Evolutionary conservation across 805 yeast species (phyloP), one percentile per base, ranked within the genome.

Genomic region (Clavispora vitiphila): DNA sequence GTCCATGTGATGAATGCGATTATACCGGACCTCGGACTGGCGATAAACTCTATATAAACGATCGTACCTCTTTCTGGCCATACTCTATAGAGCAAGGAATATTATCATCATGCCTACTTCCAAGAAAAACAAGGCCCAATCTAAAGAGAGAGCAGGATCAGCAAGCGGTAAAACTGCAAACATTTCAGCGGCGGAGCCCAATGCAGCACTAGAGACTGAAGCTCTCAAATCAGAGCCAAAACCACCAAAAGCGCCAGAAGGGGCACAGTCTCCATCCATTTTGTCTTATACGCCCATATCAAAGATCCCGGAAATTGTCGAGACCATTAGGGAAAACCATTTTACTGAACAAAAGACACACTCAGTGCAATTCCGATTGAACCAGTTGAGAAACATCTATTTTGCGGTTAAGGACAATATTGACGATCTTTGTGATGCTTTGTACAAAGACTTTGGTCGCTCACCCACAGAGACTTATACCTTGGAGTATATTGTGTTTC

Each of bases 381-480:
- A 77, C 40, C 86, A 80, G 56, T 71, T 89, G 49, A 72, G 87
- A 43, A 78, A 81, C 53, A 54, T 89, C 15, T 84, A 82, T 64
- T 81, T 72, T 51, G 81, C 77, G 2, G 42, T 89, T 14, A 63
- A 69, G 45, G 89, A 84, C 56, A 72, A 81, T 54, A 71, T 65
- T 39, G 80, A 77, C 4, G 64, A 56, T 10, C 53, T 91, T 27
- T 60, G 72, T 30, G 74, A 66, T 2, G 89, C 95, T 0, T 62
- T 89, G 47, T 48, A 63, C 18, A 57, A 69, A 47, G 98, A 91
- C 56, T 80, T 89, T 61, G 72, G 81, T 60, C 76, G 91, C 43
- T 60, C 85, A 1, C 62, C 66, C 3, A 63, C 68, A 26, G 97
- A 91, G 58, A 74, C 91, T 1, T 64, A 67, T 37, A 54, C 77